A percentile compares a stretch with the other conserved stretches of the same genome.
phyloP scores from a whole-genome alignment of 2,329 filamentous ascomycete genomes.

The Plenodomus biglobosus region DNA sequence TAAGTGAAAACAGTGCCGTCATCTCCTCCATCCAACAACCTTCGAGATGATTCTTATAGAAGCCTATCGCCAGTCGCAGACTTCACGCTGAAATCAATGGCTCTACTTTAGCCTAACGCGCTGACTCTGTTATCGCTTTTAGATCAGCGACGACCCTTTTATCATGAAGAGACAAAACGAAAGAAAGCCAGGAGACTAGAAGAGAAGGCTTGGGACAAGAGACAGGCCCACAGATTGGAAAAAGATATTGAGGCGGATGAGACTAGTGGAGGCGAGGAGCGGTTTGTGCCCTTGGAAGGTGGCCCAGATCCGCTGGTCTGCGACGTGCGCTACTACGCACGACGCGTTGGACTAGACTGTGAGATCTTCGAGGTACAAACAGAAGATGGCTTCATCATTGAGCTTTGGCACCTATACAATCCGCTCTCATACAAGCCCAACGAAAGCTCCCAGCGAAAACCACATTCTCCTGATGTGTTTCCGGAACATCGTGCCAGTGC shows the following conservation, averaged over 20 bases:
- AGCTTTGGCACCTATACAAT: slow-evolving; percentile 86
- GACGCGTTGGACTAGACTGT: slow-evolving; percentile 81
- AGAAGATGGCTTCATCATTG: slow-evolving; percentile 89
- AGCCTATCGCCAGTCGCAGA: no score
- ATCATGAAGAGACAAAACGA: slow-evolving; percentile 68
- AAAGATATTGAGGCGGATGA: slow-evolving; percentile 47
- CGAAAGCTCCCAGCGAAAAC: slow-evolving; percentile 51
- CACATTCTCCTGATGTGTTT: slow-evolving; percentile 66
- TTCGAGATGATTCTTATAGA: no score
- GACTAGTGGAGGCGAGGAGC: slow-evolving; percentile 46
- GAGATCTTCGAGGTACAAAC: slow-evolving; percentile 85
- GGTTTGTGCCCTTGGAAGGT: slow-evolving; percentile 75
- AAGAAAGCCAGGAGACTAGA: slow-evolving; percentile 59
- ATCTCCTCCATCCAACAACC: no score
- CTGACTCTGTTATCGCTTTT: background rate
- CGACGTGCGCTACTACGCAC: slow-evolving; percentile 82
- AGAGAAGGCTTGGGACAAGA: slow-evolving; percentile 63
- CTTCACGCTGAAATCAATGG: background rate
- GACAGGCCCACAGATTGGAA: slow-evolving; percentile 38
- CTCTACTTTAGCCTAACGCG: background rate
- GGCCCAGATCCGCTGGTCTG: slow-evolving; percentile 76
- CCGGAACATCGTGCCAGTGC: slow-evolving; percentile 37
- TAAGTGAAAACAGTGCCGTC: background rate
- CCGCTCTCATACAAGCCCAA: slow-evolving; percentile 68
- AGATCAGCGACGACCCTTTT: slow-evolving; percentile 64